Percentiles rank a stretch among this genome's conserved stretches.
Conservation (phyloP, 2,329 filamentous ascomycete species). For the Onygenales sp. region DNA sequence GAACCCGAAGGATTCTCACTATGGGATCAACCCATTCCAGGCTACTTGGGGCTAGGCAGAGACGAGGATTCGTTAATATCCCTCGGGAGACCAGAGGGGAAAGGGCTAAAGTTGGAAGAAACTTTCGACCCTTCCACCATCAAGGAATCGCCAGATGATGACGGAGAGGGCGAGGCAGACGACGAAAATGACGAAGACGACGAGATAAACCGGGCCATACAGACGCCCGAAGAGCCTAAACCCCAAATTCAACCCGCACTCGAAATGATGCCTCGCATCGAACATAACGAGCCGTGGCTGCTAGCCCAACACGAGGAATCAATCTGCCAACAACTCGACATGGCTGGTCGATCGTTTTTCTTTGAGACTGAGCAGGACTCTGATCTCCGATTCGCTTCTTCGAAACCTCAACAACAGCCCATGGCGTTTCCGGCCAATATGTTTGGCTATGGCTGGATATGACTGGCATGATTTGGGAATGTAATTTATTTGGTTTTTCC, state of each 20-base stretch:
- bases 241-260: not conserved
- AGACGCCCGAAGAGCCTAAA: not conserved
- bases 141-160: conserved; percentile 29
- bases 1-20: conserved; percentile 48
- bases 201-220: conserved; percentile 1
- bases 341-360: conserved; percentile 10
- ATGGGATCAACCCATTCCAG: conserved; percentile 41
- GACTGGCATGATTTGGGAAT: conserved; percentile 17
- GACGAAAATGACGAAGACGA: conserved; percentile 41
- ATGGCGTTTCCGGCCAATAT: conserved; percentile 2
- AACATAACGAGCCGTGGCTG: not conserved
- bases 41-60: not conserved
- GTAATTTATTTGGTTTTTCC: conserved; percentile 8
- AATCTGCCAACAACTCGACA: conserved; percentile 1
- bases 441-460: conserved; percentile 3
- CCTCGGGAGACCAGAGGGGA: conserved; percentile 51
- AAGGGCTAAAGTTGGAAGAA: conserved; percentile 72
- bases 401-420: not conserved
- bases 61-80: conserved; percentile 20
- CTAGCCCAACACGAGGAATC: not conserved
- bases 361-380: conserved; percentile 12
- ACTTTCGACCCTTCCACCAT: conserved; percentile 59
- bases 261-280: not conserved
- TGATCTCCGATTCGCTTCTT: not conserved
- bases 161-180: conserved; percentile 50